Base-by-base conservation (phyloP, 441 rosid genomes). In the Pelargonium australe region DNA sequence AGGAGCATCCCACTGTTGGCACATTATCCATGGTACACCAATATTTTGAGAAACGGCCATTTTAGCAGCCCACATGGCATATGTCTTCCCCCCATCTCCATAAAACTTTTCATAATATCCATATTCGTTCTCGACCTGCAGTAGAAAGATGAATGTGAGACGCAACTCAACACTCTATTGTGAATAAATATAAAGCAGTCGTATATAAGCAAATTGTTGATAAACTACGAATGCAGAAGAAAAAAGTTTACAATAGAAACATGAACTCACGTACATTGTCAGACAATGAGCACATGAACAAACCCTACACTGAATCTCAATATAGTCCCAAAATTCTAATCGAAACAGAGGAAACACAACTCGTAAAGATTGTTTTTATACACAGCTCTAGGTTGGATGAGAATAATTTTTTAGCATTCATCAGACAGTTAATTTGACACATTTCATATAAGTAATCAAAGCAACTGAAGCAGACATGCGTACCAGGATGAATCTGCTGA, bases 11-110 rank as follows among this genome's bases (percentile, higher is more conserved):
- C 69, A 78, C 71, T 95, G 99, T 75, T 87, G 87, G 78, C 97
- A 95, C 97, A 95, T 92, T 69, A 90, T 85, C 99, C 99, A 95
- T 68, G 99, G 99, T 53, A 95, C 86, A 25, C 97, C 97, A 45
- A 78, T 86, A 75, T 89, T 85, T 79, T 88, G 90, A 76, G 94
- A 80, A 80, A 95, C 90, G 66, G 99, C 99, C 99, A 95, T 95
- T 66, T 74, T 66, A 68, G 97, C 99, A 49, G 99, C 84, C 99
- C 99, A 95, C 70, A 70, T 68, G 69, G 92, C 87, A 82, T 95
- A 95, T 65, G 82, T 72, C 75, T 88, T 90, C 68, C 90, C 97
- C 62, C 90, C 97, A 72, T 85, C 89, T 47, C 96, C 96, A 41
- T 95, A 92, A 58, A n/a, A 77, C 1, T 17, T 20, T 81, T 95